These are phyloP conservation scores for Torrubiella hemipterigena DNA, from an alignment of 2,329 filamentous ascomycete species.

Conservation along the genomic window DNA sequence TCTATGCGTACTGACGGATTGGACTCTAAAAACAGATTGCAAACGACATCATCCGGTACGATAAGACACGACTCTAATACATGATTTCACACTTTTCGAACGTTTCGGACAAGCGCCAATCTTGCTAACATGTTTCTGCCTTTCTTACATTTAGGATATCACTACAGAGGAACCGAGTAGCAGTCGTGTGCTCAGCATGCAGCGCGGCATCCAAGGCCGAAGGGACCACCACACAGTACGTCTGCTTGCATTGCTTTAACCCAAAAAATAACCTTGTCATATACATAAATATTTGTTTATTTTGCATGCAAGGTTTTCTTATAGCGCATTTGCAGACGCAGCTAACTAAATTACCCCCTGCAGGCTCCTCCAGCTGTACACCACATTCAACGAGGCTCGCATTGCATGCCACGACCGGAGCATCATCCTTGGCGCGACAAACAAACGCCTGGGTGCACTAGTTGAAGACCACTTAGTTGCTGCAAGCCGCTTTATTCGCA, in stretches of 20 bases:
- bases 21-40: not conserved
- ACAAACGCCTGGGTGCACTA: not conserved
- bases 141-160: constrained; percentile 1
- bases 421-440: not conserved
- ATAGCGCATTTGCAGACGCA: too few species aligned
- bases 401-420: too few species aligned
- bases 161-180: not conserved
- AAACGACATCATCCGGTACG: not conserved
- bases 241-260: not conserved
- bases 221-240: constrained; percentile 2
- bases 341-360: not conserved
- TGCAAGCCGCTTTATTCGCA: not conserved
- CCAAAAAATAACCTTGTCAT: too few species aligned
- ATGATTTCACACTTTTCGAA: not conserved
- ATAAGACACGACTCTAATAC: not conserved
- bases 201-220: constrained; percentile 1
- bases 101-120: not conserved
- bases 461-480: not conserved
- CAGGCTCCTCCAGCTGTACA: not conserved
- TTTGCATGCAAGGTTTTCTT: too few species aligned
- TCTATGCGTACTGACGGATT: not conserved
- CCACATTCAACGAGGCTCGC: too few species aligned
- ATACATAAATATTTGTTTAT: too few species aligned
- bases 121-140: too few species aligned
- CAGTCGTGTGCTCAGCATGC: constrained; percentile 3